Evolutionary conservation across 192 early-diverging fungal species (phyloP).

Genomic region (Gamsiella multidivaricata): DNA sequence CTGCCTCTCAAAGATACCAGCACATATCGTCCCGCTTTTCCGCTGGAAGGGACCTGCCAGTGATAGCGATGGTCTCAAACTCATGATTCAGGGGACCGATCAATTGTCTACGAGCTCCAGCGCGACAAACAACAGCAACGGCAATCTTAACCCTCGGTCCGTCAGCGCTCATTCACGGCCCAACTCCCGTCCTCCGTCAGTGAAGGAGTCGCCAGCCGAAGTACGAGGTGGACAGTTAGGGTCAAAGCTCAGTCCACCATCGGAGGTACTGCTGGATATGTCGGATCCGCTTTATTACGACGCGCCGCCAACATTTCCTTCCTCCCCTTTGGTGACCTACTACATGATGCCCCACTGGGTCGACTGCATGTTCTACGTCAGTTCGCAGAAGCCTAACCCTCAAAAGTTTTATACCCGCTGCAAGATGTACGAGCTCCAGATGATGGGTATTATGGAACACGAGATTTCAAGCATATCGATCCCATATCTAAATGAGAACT

Average conservation of each 20-base stretch:
- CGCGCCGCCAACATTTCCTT: conserved; percentile 32
- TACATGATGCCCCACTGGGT: conserved; percentile 93
- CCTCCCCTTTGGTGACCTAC: conserved; percentile 48
- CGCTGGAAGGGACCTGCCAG: conserved; percentile 55
- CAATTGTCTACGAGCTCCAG: conserved; percentile 36
- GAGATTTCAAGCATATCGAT: conserved; percentile 65
- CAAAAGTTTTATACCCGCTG: conserved; percentile 76
- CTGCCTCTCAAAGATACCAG: conserved; percentile 86
- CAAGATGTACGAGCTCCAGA: conserved; percentile 88
- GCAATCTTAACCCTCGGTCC: conserved; percentile 28
- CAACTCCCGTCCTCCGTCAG: conserved; percentile 26
- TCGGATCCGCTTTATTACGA: conserved; percentile 67
- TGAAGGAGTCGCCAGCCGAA: conserved; percentile 35
- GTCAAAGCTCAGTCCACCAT: conserved; percentile 13
- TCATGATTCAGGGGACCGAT: conserved; percentile 16
- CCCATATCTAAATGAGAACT: conserved; percentile 59
- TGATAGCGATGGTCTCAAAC: conserved; percentile 23
- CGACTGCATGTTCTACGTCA: conserved; percentile 88
- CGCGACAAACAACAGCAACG: conserved; percentile 12
- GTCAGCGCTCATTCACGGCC: conserved; percentile 19
- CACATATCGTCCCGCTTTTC: conserved; percentile 91
- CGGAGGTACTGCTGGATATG: conserved; percentile 51
- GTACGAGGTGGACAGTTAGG: conserved; percentile 18
- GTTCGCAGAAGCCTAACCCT: conserved; percentile 58
- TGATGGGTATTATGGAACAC: conserved; percentile 81